Base-by-base conservation (phyloP, 2,329 filamentous ascomycete species). In the Pseudogymnoascus sp. region DNA sequence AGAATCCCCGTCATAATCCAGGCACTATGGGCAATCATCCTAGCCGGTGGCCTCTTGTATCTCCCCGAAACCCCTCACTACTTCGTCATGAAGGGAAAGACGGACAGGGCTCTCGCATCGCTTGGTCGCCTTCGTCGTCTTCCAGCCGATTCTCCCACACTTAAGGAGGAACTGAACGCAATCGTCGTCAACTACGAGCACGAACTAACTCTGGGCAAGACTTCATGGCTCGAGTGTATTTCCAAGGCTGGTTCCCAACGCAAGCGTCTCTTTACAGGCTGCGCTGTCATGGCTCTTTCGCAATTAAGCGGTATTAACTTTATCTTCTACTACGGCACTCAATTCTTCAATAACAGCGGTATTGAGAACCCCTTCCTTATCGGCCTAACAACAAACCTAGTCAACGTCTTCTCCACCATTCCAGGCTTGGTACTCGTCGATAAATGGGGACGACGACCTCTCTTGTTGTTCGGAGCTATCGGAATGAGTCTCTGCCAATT, bases 111-210 rank as follows among this genome's bases (percentile, higher is more conserved):
- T 12, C 16, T 64, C 37, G 41, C 56, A 22, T 61, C 63, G 16
- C 62, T 67, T 33, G 50, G 37, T 6, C 43, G 11, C 12, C 65
- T 66, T 7, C 61, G 65, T 2, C 62, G 64, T 40, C 53, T 67
- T 78, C 81, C 87, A 61, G 71, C 76, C 61, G 84, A 89, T 63
- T 92, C 88, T 35, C 82, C 88, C 66, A 91, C 84, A 75, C 86
- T 95, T 76, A 84, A 87, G 77, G 78, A 84, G 66, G 90, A 95
- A 77, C 81, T 93, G 56, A 83, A 87, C 40, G 90, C 95, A 78
- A 90, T 96, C 68, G 82, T 93, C 65, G 90, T 90, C 80, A 95
- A 93, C 81, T 85, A 92, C 76, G 88, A 89, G 77, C 91, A 92
- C 74, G 91, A 96, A 31, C 28, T 31, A 31, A 31, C 28, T 31